Conservation (phyloP, 2,329 filamentous ascomycete genomes). For the Calonectria naviculata region DNA sequence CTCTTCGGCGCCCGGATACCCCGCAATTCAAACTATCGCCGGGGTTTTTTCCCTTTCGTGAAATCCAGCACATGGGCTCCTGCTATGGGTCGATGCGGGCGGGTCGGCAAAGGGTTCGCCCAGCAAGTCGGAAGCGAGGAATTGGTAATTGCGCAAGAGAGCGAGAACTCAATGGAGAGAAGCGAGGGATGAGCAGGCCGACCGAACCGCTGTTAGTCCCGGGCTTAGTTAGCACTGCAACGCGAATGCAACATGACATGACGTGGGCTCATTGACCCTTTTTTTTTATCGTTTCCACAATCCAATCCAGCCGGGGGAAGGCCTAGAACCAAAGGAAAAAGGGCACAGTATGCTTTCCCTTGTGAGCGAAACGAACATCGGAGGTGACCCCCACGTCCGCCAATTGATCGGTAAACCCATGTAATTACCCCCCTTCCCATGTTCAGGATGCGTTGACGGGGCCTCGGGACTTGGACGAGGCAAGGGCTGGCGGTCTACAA, state of each 20-base stretch:
- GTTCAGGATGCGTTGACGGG: neutral
- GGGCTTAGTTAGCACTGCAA: neutral
- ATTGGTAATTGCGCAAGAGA: neutral
- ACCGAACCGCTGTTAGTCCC: neutral
- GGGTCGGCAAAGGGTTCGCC: neutral
- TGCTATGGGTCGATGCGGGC: neutral
- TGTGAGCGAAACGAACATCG: neutral
- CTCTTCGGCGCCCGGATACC: neutral
- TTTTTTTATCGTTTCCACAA: neutral
- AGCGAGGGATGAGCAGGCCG: neutral
- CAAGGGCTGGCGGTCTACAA: neutral
- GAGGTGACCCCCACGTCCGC: neutral
- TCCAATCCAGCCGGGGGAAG: neutral
- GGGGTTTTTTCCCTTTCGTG: neutral
- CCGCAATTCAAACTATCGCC: neutral
- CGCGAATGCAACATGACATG: neutral
- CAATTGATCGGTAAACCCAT: conserved; percentile 2
- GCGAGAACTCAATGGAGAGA: neutral
- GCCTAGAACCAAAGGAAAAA: neutral
- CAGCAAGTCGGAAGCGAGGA: conserved; percentile 8
- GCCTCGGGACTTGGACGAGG: neutral
- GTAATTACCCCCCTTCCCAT: neutral
- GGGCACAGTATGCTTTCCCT: neutral
- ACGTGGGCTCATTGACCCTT: conserved; percentile 1
- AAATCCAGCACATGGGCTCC: neutral